Percentiles rank a stretch among this genome's conserved stretches.
Evolutionary conservation across 2,329 filamentous ascomycete genomes (phyloP).

Genomic region (Zasmidium angulare): DNA sequence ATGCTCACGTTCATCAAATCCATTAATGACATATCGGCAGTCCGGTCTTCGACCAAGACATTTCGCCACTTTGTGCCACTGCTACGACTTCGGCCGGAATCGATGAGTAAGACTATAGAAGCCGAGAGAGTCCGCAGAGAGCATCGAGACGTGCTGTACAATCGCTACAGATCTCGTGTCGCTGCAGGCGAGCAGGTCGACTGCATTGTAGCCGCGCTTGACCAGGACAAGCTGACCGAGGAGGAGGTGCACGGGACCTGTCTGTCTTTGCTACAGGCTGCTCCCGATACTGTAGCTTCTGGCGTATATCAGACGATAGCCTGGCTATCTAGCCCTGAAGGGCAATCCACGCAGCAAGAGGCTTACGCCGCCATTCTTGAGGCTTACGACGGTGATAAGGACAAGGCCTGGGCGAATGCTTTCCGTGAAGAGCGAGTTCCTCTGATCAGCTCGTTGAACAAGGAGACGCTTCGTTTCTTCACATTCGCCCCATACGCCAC

Average conservation of each 20-base stretch:
- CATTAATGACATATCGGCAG: conserved; percentile 10
- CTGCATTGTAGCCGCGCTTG: conserved; percentile 7
- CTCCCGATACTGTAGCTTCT: conserved; percentile 9
- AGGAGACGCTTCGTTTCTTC: conserved; percentile 13
- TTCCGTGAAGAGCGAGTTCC: conserved; percentile 11
- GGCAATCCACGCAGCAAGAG: conserved; percentile 1
- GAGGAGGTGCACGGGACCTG: conserved; percentile 11
- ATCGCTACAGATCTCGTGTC: neutral
- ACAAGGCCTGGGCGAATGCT: conserved; percentile 4
- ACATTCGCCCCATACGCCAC: conserved; percentile 4
- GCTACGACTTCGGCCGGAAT: conserved; percentile 1
- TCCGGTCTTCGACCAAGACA: conserved; percentile 2
- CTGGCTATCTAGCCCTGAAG: conserved; percentile 6
- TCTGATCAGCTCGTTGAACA: conserved; percentile 6
- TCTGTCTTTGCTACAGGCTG: conserved; percentile 6
- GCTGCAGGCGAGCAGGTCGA: conserved; percentile 6
- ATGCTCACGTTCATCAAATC: conserved; percentile 6
- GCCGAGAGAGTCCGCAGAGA: conserved; percentile 2
- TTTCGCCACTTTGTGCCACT: conserved; percentile 8
- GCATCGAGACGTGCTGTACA: conserved; percentile 1
- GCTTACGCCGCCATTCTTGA: conserved; percentile 4
- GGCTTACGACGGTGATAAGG: conserved; percentile 5
- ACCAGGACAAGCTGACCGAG: conserved; percentile 8
- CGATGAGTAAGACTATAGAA: conserved; percentile 3
- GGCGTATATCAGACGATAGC: conserved; percentile 6